These are phyloP conservation scores for Tieghemostelium lacteum DNA, from an alignment of 78 protist genomes.

Conservation along the genomic window DNA sequence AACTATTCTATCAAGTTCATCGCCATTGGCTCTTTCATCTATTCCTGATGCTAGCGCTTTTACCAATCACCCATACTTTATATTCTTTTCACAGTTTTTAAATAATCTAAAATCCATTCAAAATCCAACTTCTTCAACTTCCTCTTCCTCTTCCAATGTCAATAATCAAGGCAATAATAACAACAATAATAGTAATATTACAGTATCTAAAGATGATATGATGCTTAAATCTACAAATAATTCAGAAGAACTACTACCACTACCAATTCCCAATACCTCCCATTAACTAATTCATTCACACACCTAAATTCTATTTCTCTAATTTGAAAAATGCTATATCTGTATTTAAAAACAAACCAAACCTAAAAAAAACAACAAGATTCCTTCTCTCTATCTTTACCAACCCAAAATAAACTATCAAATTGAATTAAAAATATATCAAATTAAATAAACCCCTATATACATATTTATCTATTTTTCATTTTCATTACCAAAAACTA, in stretches of 20 bases:
- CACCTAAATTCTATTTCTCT: too few species aligned
- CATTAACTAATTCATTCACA: not conserved
- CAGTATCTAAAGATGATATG: not conserved
- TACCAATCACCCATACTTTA: conserved; percentile 20
- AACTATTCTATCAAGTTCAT: too few species aligned
- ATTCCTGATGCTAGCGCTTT: conserved; percentile 24
- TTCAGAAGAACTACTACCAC: not conserved
- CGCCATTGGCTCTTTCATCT: conserved; percentile 14
- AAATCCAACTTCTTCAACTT: not conserved
- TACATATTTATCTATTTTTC: not conserved
- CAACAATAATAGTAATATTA: not conserved
- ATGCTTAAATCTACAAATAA: not conserved
- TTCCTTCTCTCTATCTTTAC: not conserved
- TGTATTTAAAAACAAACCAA: not conserved
- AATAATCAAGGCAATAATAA: not conserved
- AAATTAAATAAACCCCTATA: not conserved
- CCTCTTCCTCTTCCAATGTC: not conserved
- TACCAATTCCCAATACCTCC: not conserved
- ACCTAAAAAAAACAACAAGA: not conserved
- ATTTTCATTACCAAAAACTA: conserved; percentile 18
- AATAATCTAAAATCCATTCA: not conserved
- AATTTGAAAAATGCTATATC: too few species aligned
- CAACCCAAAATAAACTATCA: not conserved
- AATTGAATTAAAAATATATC: not conserved
- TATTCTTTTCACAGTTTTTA: conserved; percentile 4